Evolutionary conservation across 495 filamentous ascomycete genomes (phyloP), one percentile per base, ranked within the genome.

Genomic region (Aspergillus cristatus): DNA sequence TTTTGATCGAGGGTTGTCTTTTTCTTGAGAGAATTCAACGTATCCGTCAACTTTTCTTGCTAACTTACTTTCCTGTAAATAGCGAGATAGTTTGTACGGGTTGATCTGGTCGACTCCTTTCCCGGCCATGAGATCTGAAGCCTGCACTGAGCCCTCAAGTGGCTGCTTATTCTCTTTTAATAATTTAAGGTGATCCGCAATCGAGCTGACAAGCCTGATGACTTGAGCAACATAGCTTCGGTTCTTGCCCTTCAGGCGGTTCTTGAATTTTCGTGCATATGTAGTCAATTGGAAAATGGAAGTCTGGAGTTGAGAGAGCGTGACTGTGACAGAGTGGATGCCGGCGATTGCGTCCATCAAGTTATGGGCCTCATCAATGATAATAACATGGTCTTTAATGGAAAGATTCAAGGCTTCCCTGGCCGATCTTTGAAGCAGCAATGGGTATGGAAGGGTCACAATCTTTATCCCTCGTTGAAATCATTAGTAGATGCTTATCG

Each of bases 351-450:
- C 84, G 57, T 95, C 88, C 79, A 96, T 96, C 20, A 98, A 73
- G 54, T 98, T 98, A 53, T 98, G 91, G 1, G 93, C 91, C 63
- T 98, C 91, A 50, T 98, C 91, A 45, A 98, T 85, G 30, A 98
- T 82, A 15, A 98, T 75, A 1, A 97, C 70, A 55, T 95, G 89
- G 6, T 76, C 81, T 47, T 89, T 87, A 7, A 98, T 59, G 18
- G 84, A 91, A 14, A 98, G 72, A 22, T 79, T 78, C 3, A 98
- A 71, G 3, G 91, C 86, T 40, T 97, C 88, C 30, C 91, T 71
- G 4, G 91, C 90, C 18, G 84, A 88, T 49, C 81, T 82, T 48
- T 97, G 91, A 18, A 98, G 67, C 1, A 98, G 69, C 15, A 97
- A 58, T 12, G 87, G 91, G 58, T 98, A 98, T 14, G 91, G 91